A percentile compares a stretch with the other conserved stretches of the same genome.
Evolutionary conservation across 2,329 filamentous ascomycete species (phyloP).

Genomic region (Penicillium corylophilum): DNA sequence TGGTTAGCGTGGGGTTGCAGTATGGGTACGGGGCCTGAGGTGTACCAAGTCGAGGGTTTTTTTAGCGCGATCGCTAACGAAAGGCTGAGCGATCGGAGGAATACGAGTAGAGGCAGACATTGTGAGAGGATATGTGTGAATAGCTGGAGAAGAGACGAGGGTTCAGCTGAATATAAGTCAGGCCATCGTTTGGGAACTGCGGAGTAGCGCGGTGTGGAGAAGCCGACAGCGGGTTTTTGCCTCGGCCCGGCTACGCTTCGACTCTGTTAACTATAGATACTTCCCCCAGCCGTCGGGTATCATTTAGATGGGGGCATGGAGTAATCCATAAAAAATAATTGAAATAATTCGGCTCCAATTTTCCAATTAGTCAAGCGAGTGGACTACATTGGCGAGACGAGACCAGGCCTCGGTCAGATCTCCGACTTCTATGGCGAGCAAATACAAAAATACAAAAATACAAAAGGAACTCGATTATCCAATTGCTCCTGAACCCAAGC

Average conservation of each 20-base stretch:
- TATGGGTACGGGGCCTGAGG: neutral
- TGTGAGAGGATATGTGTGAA: slow-evolving; percentile 14
- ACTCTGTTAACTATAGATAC: neutral
- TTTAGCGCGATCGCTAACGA: slow-evolving; percentile 80
- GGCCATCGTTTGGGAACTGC: slow-evolving; percentile 17
- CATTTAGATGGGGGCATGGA: too few relatives aligned
- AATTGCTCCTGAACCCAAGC: slow-evolving; percentile 11
- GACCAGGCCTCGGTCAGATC: slow-evolving; percentile 6
- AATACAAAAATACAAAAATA: neutral
- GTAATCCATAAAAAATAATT: neutral
- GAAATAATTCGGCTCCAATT: neutral
- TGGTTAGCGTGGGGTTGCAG: slow-evolving; percentile 5
- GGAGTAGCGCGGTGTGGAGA: slow-evolving; percentile 30
- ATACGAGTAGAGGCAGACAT: slow-evolving; percentile 56
- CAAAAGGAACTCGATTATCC: neutral
- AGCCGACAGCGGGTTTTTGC: slow-evolving; percentile 29
- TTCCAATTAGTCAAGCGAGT: too few relatives aligned
- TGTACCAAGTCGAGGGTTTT: slow-evolving; percentile 73
- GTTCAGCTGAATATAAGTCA: slow-evolving; percentile 19
- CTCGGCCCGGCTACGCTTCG: slow-evolving; percentile 21
- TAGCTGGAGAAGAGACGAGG: slow-evolving; percentile 2
- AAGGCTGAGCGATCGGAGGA: slow-evolving; percentile 58
- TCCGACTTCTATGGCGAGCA: neutral
- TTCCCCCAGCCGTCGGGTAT: neutral
- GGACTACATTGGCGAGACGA: neutral